phyloP scores from a whole-genome alignment of 176 grass and related monocot genomes.

The Musa beccarii region DNA sequence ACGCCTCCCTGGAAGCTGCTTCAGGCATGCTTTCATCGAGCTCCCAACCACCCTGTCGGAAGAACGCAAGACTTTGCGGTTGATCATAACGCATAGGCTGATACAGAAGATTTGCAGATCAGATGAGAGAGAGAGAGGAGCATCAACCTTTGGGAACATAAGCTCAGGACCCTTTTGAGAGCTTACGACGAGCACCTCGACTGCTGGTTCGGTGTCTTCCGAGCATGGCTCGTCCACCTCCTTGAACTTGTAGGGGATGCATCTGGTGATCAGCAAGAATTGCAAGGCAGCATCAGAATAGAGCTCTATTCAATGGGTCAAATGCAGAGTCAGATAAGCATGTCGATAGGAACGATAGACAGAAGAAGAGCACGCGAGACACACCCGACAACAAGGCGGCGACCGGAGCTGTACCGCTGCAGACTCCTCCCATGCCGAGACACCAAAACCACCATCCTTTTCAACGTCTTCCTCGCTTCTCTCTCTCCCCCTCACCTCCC shows the following conservation, averaged over 20 bases:
- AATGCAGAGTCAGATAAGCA: neutral
- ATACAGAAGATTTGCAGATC: no score
- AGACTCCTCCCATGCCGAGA: conserved; percentile 4
- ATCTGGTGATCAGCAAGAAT: neutral
- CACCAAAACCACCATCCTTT: neutral
- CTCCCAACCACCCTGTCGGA: conserved; percentile 78
- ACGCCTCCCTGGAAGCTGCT: conserved; percentile 68
- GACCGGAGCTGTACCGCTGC: neutral
- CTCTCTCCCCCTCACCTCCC: neutral
- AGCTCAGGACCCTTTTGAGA: conserved; percentile 15
- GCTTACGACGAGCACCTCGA: conserved; percentile 17
- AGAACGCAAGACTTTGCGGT: no score
- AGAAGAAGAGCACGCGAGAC: neutral
- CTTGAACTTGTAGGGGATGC: conserved; percentile 14
- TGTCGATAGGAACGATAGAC: neutral
- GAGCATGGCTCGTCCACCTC: neutral
- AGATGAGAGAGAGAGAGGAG: no score
- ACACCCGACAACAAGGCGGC: neutral
- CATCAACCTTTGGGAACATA: conserved; percentile 18
- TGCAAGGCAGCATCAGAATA: neutral
- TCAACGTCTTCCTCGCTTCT: neutral
- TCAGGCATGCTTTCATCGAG: conserved; percentile 65
- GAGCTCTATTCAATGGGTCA: no score
- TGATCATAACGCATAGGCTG: neutral
- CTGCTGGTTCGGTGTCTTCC: neutral